phyloP scores from a whole-genome alignment of 129 eudicot species.

The sunflower (Helianthus annuus) region DNA sequence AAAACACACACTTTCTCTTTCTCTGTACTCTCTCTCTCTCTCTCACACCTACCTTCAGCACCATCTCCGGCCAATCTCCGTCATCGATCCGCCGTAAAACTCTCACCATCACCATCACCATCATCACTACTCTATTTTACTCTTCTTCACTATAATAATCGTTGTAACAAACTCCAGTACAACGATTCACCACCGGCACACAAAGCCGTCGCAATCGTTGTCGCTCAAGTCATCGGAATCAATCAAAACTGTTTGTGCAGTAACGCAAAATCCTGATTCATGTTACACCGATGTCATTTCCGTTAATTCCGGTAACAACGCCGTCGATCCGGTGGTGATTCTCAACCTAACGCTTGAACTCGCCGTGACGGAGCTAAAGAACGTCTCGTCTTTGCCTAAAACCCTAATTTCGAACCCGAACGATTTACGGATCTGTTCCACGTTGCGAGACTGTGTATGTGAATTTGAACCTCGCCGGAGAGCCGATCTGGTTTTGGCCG shows the following conservation, averaged over 20 bases:
- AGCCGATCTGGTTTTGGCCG: too few species aligned
- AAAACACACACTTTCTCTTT: too few species aligned
- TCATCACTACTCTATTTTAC: neutral
- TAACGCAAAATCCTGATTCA: conserved; percentile 59
- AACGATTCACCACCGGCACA: conserved; percentile 21
- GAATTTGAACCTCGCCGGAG: too few species aligned
- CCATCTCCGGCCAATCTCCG: too few species aligned
- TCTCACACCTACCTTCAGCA: too few species aligned
- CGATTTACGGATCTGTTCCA: too few species aligned
- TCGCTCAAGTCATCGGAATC: neutral
- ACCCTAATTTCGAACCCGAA: too few species aligned
- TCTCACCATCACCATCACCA: conserved; percentile 26
- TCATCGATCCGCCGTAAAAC: too few species aligned
- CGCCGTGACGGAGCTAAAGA: too few species aligned
- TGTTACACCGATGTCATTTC: conserved; percentile 51
- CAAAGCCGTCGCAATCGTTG: conserved; percentile 12
- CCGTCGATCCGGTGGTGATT: conserved; percentile 33
- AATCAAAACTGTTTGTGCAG: conserved; percentile 59
- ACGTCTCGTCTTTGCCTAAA: too few species aligned
- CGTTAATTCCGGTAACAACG: conserved; percentile 23
- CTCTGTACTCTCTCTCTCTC: too few species aligned
- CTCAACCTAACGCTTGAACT: too few species aligned
- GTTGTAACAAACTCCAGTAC: conserved; percentile 28
- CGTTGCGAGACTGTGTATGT: conserved; percentile 20
- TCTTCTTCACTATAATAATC: neutral